Evolutionary conservation across 176 grass and related monocot genomes (phyloP), one percentile per base, ranked within the genome.

Genomic region (Oryza glumipatula): DNA sequence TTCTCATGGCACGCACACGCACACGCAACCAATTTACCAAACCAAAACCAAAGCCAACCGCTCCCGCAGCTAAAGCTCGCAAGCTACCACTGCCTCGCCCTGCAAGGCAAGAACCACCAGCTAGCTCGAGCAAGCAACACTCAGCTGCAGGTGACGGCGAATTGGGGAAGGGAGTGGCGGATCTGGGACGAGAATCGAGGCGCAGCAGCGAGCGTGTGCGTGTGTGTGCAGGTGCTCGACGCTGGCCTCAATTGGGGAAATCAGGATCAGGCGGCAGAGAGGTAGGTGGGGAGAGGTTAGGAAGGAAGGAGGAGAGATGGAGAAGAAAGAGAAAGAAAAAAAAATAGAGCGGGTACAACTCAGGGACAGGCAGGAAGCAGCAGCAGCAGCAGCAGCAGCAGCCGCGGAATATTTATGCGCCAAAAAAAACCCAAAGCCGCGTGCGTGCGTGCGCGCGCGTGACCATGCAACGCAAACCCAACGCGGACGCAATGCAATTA

Each of bases 1-100:
- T 91, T 92, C 81, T 92, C 87, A 90, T 90, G 89, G 76, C 44
- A 87, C 68, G 83, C 33, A 2, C 38, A 45, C 39, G 39, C 39
- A 43, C 35, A 36, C 35, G 35, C 35, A 36, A 36, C 35, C 35
- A 36, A 36, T 36, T 36, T 36, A 41, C 39, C 39, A 41, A 41
- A 44, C 41, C 41, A 44, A 44, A 41, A 28, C 73, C 43, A 44
- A 44, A 41, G 21, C 73, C 77, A 68, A 35, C 56, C 61, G 67
- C 83, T 2, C 48, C 17, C 52, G 0, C 8, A 63, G 58, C 58
- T 63, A 35, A 4, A 22, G 1, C 58, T 21, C 17, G 2, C 47
- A 14, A 52, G 51, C 51, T 56, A 68, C 41, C 79, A 66, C 49
- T 19, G 74, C 21, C 82, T 38, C 64, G 7, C 38, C 38, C 38